phyloP scores from a whole-genome alignment of 805 yeast species.

The Wickerhamomyces strasburgensis region DNA sequence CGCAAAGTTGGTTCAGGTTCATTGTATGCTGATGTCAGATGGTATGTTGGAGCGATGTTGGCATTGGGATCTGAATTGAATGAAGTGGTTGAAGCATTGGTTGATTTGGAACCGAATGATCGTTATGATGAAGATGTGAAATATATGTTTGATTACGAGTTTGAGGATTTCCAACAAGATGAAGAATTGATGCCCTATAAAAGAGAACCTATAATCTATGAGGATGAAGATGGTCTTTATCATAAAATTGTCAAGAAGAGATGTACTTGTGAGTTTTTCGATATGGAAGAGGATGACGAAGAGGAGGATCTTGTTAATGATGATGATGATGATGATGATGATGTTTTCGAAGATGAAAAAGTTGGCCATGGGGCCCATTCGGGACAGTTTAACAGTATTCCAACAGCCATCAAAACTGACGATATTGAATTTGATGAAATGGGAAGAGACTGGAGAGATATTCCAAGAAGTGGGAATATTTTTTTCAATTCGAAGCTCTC shows the following conservation, averaged over 20 bases:
- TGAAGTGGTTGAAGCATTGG: constrained; percentile 49
- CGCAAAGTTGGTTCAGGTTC: constrained; percentile 59
- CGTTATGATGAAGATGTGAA: constrained; percentile 63
- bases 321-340: constrained; percentile 8
- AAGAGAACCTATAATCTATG: constrained; percentile 20
- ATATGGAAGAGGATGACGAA: constrained; percentile 19
- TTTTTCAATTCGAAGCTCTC: constrained; percentile 23
- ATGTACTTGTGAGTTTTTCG: constrained; percentile 23
- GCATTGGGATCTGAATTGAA: constrained; percentile 42
- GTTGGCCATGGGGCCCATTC: constrained; percentile 7
- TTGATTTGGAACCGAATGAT: constrained; percentile 55
- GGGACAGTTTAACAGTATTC: constrained; percentile 14
- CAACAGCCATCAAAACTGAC: constrained; percentile 33
- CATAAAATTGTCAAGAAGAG: constrained; percentile 23
- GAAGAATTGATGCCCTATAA: constrained; percentile 33
- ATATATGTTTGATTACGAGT: constrained; percentile 57
- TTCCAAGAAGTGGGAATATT: constrained; percentile 55
- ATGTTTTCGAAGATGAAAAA: constrained; percentile 4
- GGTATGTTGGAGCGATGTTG: constrained; percentile 51
- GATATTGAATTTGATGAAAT: constrained; percentile 48
- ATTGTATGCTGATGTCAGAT: constrained; percentile 50
- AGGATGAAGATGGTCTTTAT: constrained; percentile 24
- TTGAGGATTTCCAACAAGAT: constrained; percentile 36
- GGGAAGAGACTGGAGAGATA: constrained; percentile 71
- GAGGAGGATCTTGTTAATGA: constrained; percentile 13